Evolutionary conservation across 768 basidiomycete genomes (phyloP).

Genomic region (Trametes coccinea): DNA sequence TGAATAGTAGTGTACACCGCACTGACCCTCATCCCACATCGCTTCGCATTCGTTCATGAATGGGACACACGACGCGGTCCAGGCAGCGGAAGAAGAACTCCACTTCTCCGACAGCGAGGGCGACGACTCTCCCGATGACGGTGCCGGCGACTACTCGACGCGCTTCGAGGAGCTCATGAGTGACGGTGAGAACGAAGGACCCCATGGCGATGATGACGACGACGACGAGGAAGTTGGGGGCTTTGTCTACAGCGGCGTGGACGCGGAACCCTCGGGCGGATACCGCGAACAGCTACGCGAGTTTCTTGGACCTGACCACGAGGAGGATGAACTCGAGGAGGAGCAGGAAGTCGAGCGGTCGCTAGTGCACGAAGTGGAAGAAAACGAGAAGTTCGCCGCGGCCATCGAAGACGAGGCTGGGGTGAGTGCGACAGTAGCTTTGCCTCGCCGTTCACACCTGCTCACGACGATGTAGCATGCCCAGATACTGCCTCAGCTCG

Average conservation of each 20-base stretch:
- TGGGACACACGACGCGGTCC: conserved; percentile 24
- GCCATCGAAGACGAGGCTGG: conserved; percentile 30
- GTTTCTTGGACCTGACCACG: conserved; percentile 66
- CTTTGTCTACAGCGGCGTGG: conserved; percentile 75
- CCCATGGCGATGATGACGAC: conserved; percentile 33
- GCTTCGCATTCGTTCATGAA: conserved; percentile 28
- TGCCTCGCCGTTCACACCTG: conserved; percentile 24
- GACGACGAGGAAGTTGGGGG: conserved; percentile 58
- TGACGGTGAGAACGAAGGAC: conserved; percentile 33
- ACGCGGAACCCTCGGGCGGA: conserved; percentile 49
- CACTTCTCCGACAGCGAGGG: conserved; percentile 45
- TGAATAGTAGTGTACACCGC: background rate
- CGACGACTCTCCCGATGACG: conserved; percentile 42
- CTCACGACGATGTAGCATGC: conserved; percentile 35
- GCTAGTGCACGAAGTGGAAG: conserved; percentile 42
- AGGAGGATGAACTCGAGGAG: conserved; percentile 48
- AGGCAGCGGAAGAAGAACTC: conserved; percentile 13
- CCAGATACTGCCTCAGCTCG: conserved; percentile 38
- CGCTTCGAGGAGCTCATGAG: conserved; percentile 70
- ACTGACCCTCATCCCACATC: background rate
- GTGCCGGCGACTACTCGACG: conserved; percentile 60
- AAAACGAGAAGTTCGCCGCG: conserved; percentile 35
- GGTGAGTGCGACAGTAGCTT: conserved; percentile 34
- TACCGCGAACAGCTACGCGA: conserved; percentile 74
- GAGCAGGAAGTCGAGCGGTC: conserved; percentile 48